Evolutionary conservation across 1,284 basidiomycete species (phyloP), one percentile per base, ranked within the genome.

Genomic region (Ganoderma meredithae): DNA sequence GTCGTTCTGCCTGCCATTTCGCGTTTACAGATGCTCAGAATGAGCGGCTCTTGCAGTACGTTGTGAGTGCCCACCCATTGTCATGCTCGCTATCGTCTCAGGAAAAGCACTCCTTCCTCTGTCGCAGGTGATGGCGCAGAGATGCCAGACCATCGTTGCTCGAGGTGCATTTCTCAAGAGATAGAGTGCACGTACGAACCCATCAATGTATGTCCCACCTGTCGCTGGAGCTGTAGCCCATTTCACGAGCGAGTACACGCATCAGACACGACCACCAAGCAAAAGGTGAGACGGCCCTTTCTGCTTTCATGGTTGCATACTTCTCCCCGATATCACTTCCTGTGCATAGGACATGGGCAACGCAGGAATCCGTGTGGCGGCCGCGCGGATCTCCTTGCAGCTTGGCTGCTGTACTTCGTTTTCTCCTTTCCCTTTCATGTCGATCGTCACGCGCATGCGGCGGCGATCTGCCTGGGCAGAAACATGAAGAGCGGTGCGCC

Each of bases 261-360:
- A 10, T 15, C 12, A 95, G 88, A 92, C 93, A 82, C 89, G 94
- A 39, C 93, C 94, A 6, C 92, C 93, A 25, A 92, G 94, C 1
- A 94, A 95, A 81, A 93, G 93, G 36, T 40, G 94, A 87, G 91
- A 93, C 82, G 1, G 88, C 93, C 47, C 92, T 93, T 4, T 92
- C 93, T 36, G 91, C 94, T 1, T 19, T 2, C 27, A 8, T 17
- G 52, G 0, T 55, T 55, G 15, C 12, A 19, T 0, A 4, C 15
- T 19, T 27, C 47, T 19, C 93, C 19, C 33, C 17, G 1, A 8
- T n/a, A 95, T 81, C 93, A 93, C 86, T 95, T 75, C 67, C 85
- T 79, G n/a, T 3, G 27, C 3, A 8, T 3, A 2, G 43, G 15
- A 19, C 15, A n/a, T 22, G 9, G 44, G 0, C 52, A 2, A 25